A percentile compares a stretch with the other conserved stretches of the same genome.
phyloP scores from a whole-genome alignment of 331 rosid species.

The Quercus lobata region DNA sequence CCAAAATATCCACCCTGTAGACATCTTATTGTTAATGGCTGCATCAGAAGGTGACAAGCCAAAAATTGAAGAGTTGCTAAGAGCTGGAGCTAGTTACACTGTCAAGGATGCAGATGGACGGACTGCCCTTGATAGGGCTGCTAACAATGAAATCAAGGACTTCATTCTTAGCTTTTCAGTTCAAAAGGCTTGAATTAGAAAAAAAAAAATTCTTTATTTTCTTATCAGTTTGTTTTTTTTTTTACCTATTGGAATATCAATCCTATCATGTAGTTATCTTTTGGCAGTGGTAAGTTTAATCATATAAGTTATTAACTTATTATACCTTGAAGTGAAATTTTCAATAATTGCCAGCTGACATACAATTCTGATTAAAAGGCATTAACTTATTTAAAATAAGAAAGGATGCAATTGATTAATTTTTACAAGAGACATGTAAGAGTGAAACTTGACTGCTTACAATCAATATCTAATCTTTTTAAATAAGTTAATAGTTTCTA shows the following conservation, averaged over 20 bases:
- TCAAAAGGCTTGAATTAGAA: constrained; percentile 50
- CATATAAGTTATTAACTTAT: not conserved
- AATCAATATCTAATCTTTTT: not conserved
- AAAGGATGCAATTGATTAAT: not conserved
- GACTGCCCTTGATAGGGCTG: constrained; percentile 76
- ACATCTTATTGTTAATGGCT: constrained; percentile 76
- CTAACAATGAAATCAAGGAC: constrained; percentile 55
- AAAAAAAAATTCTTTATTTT: constrained; percentile 2
- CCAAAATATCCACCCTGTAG: constrained; percentile 85
- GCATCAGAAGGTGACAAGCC: constrained; percentile 88
- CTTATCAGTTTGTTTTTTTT: not conserved
- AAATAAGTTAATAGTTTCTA: no score
- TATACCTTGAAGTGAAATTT: not conserved
- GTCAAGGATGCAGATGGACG: constrained; percentile 71
- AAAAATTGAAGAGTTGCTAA: constrained; percentile 81
- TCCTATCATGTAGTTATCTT: not conserved
- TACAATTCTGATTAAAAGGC: not conserved
- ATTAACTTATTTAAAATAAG: not conserved
- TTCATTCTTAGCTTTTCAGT: constrained; percentile 65
- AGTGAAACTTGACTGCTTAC: not conserved
- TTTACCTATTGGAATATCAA: not conserved
- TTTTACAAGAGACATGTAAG: not conserved
- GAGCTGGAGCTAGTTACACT: constrained; percentile 83
- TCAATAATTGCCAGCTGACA: not conserved
- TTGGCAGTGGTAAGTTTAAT: not conserved